A percentile compares a stretch with the other conserved stretches of the same genome.
phyloP scores from a whole-genome alignment of 495 filamentous ascomycete species.

The Podospora pseudoanserina region DNA sequence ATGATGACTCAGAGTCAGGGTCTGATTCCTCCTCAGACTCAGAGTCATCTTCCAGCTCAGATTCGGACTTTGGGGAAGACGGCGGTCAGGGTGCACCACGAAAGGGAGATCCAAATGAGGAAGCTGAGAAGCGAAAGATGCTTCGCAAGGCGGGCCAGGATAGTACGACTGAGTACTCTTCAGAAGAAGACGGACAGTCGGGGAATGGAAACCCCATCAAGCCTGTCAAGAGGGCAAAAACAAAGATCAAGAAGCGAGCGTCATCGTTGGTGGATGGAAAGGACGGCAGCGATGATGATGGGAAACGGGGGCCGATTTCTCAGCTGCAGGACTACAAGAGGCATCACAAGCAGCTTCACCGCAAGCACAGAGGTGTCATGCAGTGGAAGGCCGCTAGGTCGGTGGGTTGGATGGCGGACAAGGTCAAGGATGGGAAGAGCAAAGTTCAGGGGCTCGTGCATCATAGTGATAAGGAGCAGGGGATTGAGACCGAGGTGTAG shows the following conservation, averaged over 20 bases:
- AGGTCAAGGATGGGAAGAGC: constrained; percentile 51
- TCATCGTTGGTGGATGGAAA: constrained; percentile 19
- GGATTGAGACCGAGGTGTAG: constrained; percentile 58
- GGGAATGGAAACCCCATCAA: constrained; percentile 22
- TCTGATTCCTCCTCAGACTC: constrained; percentile 18
- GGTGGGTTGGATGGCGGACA: constrained; percentile 56
- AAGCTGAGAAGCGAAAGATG: constrained; percentile 26
- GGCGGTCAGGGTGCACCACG: background rate
- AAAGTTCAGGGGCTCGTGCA: constrained; percentile 52
- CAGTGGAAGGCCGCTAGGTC: constrained; percentile 64
- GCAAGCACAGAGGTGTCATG: constrained; percentile 64
- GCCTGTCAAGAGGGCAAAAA: constrained; percentile 23
- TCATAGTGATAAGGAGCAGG: constrained; percentile 54
- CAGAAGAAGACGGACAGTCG: background rate
- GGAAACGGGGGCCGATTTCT: constrained; percentile 38
- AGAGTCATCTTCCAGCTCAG: constrained; percentile 29
- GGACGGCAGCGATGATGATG: constrained; percentile 35
- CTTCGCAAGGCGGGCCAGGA: constrained; percentile 23
- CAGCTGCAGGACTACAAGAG: constrained; percentile 52
- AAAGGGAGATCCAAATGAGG: constrained; percentile 5
- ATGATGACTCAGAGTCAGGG: constrained; percentile 30
- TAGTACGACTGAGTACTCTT: background rate
- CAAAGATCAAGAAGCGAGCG: constrained; percentile 19
- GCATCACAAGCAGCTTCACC: constrained; percentile 56
- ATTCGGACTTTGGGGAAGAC: constrained; percentile 12